Evolutionary conservation across 352 stramenopile genomes (phyloP), one percentile per base, ranked within the genome.

Genomic region (Globisporangium radiosum): DNA sequence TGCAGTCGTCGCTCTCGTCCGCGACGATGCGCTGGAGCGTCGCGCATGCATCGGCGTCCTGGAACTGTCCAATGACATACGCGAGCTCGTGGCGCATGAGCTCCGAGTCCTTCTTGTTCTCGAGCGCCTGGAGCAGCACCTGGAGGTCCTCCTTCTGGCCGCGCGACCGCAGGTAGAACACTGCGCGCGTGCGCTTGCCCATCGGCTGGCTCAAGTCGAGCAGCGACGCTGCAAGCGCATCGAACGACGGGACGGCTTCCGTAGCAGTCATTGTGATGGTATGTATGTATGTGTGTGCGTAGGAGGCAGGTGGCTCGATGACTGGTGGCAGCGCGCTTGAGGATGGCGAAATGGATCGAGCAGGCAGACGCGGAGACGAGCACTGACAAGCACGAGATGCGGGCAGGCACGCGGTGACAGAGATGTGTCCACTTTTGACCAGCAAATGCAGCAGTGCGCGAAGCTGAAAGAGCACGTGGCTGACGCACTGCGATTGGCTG

Each of bases 1-100:
- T 95, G 38, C 74, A 76, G 66, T 97, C 87, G 68, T 99, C 91
- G 9, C 81, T 76, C 14, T 84, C 86, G 70, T 97, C 87, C 7
- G 71, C 65, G 33, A 98, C 75, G 33, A 97, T 75, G 37, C 72
- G 53, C 54, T 90, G 66, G 17, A 98, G 76, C 55, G 73, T 84
- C 36, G 78, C 73, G 56, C 88, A 94, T 1, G 90, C 87, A 50
- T 80, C 69, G 9, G 73, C 70, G 81, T 98, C 78, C 71, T 98
- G 88, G 72, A 99, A 95, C 73, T 99, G 97, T 47, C 97, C 97
- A 39, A 99, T 91, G 9, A 99, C 95, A 75, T 98, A 99, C 8
- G 96, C 97, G 43, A 99, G 71, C 74, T 99, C 97, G 81, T 99
- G 97, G 54, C 97, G 85, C 65, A 99, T 92, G 40, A 99, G 78